A percentile compares a stretch with the other conserved stretches of the same genome.
These are phyloP conservation scores for Ascochyta lentis DNA, from an alignment of 2,329 filamentous ascomycete species.

Conservation along the genomic window DNA sequence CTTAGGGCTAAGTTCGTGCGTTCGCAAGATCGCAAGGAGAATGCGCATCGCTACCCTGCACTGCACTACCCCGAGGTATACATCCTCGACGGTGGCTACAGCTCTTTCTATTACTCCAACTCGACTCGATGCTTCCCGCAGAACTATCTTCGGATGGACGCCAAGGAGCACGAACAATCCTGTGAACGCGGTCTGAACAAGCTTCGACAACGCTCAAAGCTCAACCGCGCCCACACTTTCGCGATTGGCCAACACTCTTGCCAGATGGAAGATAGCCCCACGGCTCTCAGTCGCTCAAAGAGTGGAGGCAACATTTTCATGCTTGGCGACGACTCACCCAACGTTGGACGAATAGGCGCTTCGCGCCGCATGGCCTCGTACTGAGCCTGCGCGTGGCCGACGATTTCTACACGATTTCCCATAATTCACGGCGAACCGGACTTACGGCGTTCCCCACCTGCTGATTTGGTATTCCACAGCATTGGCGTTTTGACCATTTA, in stretches of 20 bases:
- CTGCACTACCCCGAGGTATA: constrained; percentile 98
- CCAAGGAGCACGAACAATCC: constrained; percentile 86
- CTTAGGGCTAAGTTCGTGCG: constrained; percentile 84
- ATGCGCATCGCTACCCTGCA: constrained; percentile 83
- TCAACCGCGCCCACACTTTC: constrained; percentile 90
- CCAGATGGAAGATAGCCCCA: constrained; percentile 69
- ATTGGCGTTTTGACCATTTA: constrained; percentile 42
- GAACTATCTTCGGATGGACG: constrained; percentile 96
- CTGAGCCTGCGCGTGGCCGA: constrained; percentile 34
- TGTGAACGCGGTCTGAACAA: constrained; percentile 95
- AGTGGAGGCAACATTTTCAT: constrained; percentile 40
- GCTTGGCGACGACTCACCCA: constrained; percentile 41
- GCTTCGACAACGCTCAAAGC: constrained; percentile 85
- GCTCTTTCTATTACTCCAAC: constrained; percentile 84
- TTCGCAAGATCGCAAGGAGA: constrained; percentile 83
- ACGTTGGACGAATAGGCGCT: constrained; percentile 41
- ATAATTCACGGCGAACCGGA: constrained; percentile 44
- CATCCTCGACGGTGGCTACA: constrained; percentile 96
- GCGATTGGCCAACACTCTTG: constrained; percentile 80
- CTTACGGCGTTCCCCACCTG: constrained; percentile 46
- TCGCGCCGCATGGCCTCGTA: constrained; percentile 50
- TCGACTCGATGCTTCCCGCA: constrained; percentile 86
- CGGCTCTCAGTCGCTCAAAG: constrained; percentile 48
- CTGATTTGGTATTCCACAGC: constrained; percentile 41
- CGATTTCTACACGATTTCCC: constrained; percentile 43